A percentile compares a stretch with the other conserved stretches of the same genome.
Evolutionary conservation across 768 basidiomycete species (phyloP).

Genomic region (Glaciozyma antarctica): DNA sequence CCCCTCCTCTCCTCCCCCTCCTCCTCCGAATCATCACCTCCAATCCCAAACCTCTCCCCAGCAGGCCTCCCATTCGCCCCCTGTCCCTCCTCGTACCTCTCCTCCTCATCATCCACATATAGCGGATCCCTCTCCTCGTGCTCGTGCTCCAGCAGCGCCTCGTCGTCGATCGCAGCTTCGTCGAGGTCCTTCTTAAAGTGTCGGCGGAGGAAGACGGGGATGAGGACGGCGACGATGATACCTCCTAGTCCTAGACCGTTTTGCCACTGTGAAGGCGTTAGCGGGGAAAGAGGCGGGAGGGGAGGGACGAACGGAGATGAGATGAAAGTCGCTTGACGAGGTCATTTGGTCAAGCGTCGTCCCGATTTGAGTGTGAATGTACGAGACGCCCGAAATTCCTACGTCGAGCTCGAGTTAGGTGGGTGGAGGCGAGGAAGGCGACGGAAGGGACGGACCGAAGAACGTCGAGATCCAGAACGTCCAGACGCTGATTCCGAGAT

Average conservation of each 20-base stretch:
- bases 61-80: too few relatives aligned
- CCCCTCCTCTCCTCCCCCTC: too few relatives aligned
- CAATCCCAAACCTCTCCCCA: too few relatives aligned
- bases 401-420: neutral
- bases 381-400: constrained; percentile 68
- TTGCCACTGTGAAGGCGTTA: too few relatives aligned
- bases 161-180: constrained; percentile 5
- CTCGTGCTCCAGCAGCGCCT: too few relatives aligned
- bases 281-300: neutral
- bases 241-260: constrained; percentile 2
- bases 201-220: constrained; percentile 19
- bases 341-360: constrained; percentile 87
- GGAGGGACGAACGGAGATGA: constrained; percentile 53
- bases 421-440: neutral
- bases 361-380: constrained; percentile 84
- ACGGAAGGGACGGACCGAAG: constrained; percentile 50
- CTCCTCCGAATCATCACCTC: too few relatives aligned
- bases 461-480: constrained; percentile 87
- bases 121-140: too few relatives aligned
- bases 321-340: constrained; percentile 79
- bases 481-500: constrained; percentile 73
- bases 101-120: too few relatives aligned
- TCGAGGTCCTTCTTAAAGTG: constrained; percentile 17
- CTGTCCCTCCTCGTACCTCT: too few relatives aligned
- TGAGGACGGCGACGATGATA: constrained; percentile 24